A percentile compares a stretch with the other conserved stretches of the same genome.
Conservation (phyloP, 1,284 basidiomycete genomes). For the Hemileccinum hortonii region DNA sequence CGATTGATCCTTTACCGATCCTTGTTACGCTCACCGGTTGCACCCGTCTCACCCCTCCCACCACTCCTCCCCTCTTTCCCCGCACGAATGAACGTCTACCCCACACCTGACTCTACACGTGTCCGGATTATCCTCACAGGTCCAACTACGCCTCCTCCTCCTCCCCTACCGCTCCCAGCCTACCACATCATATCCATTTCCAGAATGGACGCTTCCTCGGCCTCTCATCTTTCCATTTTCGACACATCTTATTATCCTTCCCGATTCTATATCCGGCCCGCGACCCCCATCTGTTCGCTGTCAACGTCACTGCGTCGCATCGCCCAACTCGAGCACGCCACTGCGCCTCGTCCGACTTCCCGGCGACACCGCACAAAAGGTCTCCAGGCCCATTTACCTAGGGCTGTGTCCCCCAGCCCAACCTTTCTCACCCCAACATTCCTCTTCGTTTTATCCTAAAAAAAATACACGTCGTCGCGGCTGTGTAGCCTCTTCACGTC, state of each 20-base stretch:
- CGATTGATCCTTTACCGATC: not conserved
- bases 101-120: conserved; percentile 14
- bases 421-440: conserved; percentile 8
- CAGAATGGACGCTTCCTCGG: conserved; percentile 21
- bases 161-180: no score
- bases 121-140: no score
- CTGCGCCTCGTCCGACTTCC: not conserved
- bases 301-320: no score
- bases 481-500: conserved; percentile 7
- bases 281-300: not conserved
- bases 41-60: not conserved
- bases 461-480: not conserved
- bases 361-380: not conserved
- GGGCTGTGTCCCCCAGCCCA: not conserved
- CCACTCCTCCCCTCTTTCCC: conserved; percentile 22
- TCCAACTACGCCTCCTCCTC: no score
- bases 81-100: conserved; percentile 18
- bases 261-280: conserved; percentile 8
- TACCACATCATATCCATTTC: conserved; percentile 7
- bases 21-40: not conserved
- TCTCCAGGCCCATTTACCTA: conserved; percentile 13
- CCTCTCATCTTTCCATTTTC: conserved; percentile 21
- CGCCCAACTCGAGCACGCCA: no score
- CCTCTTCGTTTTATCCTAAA: not conserved
- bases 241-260: conserved; percentile 5